Conservation (phyloP, 495 filamentous ascomycete genomes). For the Podospora anserina region DNA sequence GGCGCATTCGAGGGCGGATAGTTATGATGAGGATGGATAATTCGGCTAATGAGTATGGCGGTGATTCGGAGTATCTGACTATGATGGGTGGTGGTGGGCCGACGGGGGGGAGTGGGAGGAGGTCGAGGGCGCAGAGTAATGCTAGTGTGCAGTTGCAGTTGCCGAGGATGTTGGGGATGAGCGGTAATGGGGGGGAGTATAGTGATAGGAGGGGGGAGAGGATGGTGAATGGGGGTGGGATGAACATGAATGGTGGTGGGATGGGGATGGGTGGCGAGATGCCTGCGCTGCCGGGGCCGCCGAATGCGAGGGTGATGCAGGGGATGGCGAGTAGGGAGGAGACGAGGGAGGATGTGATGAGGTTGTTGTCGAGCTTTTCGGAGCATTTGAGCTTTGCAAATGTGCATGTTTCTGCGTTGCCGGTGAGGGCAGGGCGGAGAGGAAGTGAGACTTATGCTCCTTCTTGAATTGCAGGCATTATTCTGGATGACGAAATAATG, state of each 20-base stretch:
- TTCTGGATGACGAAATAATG: background rate
- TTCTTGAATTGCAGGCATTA: background rate
- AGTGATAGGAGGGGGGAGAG: background rate
- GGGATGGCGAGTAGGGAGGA: conserved; percentile 49
- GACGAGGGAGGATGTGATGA: conserved; percentile 53
- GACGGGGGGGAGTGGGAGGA: background rate
- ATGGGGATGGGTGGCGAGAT: conserved; percentile 16
- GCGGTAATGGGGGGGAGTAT: background rate
- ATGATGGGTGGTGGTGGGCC: conserved; percentile 14
- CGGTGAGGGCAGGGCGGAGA: conserved; percentile 26
- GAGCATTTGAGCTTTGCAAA: conserved; percentile 42
- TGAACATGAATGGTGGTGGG: background rate
- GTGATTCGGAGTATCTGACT: conserved; percentile 31
- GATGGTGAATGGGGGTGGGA: background rate
- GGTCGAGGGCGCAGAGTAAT: conserved; percentile 17
- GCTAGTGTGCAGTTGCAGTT: conserved; percentile 22
- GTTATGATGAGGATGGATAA: conserved; percentile 36
- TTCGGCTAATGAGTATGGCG: conserved; percentile 31
- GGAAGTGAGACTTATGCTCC: conserved; percentile 18
- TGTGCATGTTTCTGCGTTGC: conserved; percentile 27
- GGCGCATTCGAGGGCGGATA: conserved; percentile 28
- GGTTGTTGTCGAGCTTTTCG: conserved; percentile 49
- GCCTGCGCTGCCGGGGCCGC: conserved; percentile 40
- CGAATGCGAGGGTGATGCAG: conserved; percentile 50
- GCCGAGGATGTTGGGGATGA: conserved; percentile 20